Evolutionary conservation across 2,329 filamentous ascomycete genomes (phyloP).

Genomic region (Chrysosphaeria jannelii): DNA sequence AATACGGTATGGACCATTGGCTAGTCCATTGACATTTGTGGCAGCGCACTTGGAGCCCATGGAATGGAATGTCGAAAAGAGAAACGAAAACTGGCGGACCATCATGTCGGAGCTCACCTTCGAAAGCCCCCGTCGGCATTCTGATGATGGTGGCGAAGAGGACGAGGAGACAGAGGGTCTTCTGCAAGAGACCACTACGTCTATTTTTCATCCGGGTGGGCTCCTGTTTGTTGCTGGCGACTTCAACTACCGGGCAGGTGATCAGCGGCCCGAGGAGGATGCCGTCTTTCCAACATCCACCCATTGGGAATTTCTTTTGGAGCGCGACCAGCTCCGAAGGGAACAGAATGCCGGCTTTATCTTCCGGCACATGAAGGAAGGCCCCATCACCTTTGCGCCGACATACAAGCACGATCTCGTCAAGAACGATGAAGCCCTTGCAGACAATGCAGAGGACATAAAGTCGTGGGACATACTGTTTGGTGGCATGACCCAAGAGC

Average conservation of each 20-base stretch:
- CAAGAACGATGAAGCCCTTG: constrained; percentile 4
- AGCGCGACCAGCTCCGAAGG: constrained; percentile 46
- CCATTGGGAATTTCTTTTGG: constrained; percentile 37
- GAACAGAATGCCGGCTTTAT: constrained; percentile 40
- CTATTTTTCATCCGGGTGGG: constrained; percentile 43
- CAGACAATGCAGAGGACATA: constrained; percentile 7
- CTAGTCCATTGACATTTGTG: constrained; percentile 52
- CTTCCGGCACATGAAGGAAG: constrained; percentile 51
- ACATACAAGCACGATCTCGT: constrained; percentile 64
- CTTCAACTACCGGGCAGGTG: constrained; percentile 74
- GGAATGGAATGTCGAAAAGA: constrained; percentile 43
- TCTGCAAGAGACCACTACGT: constrained; percentile 15
- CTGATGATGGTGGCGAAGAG: constrained; percentile 8
- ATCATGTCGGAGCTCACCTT: constrained; percentile 65
- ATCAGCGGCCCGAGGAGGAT: constrained; percentile 25
- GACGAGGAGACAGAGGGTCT: constrained; percentile 9
- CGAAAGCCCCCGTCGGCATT: constrained; percentile 14
- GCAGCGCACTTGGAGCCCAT: constrained; percentile 69
- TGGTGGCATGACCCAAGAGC: neutral
- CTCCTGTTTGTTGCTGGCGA: constrained; percentile 76
- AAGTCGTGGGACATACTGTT: constrained; percentile 2
- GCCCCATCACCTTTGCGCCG: constrained; percentile 49
- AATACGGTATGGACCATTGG: constrained; percentile 23
- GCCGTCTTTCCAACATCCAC: constrained; percentile 32
- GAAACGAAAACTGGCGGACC: constrained; percentile 70